These are phyloP conservation scores for Trichoderma oligosporum DNA, from an alignment of 2,329 filamentous ascomycete species.

Conservation along the genomic window DNA sequence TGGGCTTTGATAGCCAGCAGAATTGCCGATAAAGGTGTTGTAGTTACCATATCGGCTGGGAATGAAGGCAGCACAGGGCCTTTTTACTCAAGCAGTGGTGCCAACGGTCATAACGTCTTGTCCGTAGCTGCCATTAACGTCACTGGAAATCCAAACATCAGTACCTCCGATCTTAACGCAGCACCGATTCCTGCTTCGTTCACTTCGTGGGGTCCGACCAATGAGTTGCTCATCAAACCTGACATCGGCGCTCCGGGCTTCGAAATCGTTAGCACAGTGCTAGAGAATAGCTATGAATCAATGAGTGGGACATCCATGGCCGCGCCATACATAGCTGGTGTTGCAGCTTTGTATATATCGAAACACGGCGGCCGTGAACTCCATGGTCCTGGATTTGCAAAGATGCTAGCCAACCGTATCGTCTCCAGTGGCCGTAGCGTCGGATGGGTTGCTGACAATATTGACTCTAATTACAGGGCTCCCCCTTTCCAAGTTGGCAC, in stretches of 20 bases:
- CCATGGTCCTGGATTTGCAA: constrained; percentile 36
- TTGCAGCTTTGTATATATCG: constrained; percentile 46
- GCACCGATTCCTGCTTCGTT: constrained; percentile 41
- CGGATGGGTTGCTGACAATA: constrained; percentile 28
- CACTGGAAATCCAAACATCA: constrained; percentile 40
- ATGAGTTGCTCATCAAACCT: constrained; percentile 49
- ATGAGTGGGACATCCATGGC: constrained; percentile 56
- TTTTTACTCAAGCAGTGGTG: constrained; percentile 40
- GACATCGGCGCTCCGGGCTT: constrained; percentile 49
- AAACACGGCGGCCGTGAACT: constrained; percentile 39
- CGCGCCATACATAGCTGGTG: constrained; percentile 50
- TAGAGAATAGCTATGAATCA: constrained; percentile 41
- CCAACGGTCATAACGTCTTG: constrained; percentile 33
- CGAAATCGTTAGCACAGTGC: constrained; percentile 48
- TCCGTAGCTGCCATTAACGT: constrained; percentile 40
- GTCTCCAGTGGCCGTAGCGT: constrained; percentile 34
- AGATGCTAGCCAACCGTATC: constrained; percentile 34
- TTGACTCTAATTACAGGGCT: constrained; percentile 27
- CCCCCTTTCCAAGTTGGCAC: constrained; percentile 43
- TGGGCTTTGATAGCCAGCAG: constrained; percentile 42
- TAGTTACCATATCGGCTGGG: constrained; percentile 49
- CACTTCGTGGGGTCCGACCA: constrained; percentile 51
- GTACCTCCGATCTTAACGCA: constrained; percentile 26
- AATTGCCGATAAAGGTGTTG: constrained; percentile 43
- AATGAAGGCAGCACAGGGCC: constrained; percentile 48